Percentiles rank a stretch among this genome's conserved stretches.
Conservation (phyloP, 2,329 filamentous ascomycete genomes). For the Sporothrix euskadiensis region DNA sequence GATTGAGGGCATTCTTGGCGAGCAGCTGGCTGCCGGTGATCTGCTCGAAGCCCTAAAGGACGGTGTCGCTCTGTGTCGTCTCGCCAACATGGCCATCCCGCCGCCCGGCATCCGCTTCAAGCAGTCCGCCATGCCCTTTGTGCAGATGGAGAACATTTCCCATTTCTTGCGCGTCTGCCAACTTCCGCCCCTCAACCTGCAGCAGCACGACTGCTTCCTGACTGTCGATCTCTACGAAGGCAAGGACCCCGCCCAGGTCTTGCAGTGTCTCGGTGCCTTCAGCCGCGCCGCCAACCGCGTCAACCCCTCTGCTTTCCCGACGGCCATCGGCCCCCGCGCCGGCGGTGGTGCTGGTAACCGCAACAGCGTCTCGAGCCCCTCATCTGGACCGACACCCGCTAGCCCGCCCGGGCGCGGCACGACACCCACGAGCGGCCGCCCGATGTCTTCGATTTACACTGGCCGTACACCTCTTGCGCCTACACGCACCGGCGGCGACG, state of each 20-base stretch:
- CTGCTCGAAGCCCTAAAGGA: slow-evolving; percentile 85
- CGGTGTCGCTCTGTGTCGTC: slow-evolving; percentile 88
- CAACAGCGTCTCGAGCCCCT: slow-evolving; percentile 55
- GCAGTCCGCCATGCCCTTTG: slow-evolving; percentile 90
- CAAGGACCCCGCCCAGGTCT: slow-evolving; percentile 93
- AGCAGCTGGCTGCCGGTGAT: slow-evolving; percentile 70
- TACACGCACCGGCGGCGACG: slow-evolving; percentile 52
- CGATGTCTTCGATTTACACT: slow-evolving; percentile 50
- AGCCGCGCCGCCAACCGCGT: slow-evolving; percentile 78
- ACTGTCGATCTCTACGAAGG: slow-evolving; percentile 95
- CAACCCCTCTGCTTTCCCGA: slow-evolving; percentile 72
- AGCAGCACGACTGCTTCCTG: slow-evolving; percentile 91
- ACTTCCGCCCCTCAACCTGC: slow-evolving; percentile 78
- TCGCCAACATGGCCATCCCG: slow-evolving; percentile 77
- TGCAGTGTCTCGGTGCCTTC: slow-evolving; percentile 90
- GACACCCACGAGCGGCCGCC: slow-evolving; percentile 21
- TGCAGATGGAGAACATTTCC: slow-evolving; percentile 99
- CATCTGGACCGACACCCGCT: slow-evolving; percentile 40
- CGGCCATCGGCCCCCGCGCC: slow-evolving; percentile 68
- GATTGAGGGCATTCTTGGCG: slow-evolving; percentile 80
- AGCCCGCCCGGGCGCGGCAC: slow-evolving; percentile 2
- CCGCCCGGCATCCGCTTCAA: slow-evolving; percentile 86
- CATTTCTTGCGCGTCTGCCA: slow-evolving; percentile 91
- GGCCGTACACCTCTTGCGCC: slow-evolving; percentile 46
- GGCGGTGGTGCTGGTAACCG: slow-evolving; percentile 56